Conservation (phyloP, 2,329 filamentous ascomycete genomes). For the Botrytis paeoniae region DNA sequence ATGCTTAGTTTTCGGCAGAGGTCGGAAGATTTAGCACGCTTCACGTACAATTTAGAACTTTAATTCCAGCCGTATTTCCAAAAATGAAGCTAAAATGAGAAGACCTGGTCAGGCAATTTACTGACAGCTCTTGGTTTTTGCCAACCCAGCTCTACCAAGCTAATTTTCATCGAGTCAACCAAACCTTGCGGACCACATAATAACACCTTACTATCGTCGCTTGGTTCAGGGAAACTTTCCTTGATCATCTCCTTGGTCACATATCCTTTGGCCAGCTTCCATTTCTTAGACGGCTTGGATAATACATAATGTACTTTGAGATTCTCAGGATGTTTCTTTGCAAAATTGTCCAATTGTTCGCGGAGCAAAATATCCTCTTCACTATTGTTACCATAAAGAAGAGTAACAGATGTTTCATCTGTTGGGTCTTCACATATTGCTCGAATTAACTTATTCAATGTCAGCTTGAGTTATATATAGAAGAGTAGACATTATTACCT, state of each 20-base stretch:
- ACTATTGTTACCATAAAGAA: conserved; percentile 58
- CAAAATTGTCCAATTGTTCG: conserved; percentile 53
- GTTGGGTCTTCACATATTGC: conserved; percentile 60
- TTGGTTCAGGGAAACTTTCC: conserved; percentile 47
- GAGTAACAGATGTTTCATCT: conserved; percentile 54
- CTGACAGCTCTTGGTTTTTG: conserved; percentile 47
- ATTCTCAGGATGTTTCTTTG: conserved; percentile 49
- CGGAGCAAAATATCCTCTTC: conserved; percentile 60
- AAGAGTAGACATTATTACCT: conserved; percentile 1
- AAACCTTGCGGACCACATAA: conserved; percentile 61
- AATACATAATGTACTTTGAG: conserved; percentile 56
- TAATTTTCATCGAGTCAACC: conserved; percentile 55
- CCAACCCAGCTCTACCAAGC: conserved; percentile 49
- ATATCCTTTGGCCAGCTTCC: conserved; percentile 49
- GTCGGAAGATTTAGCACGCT: background rate
- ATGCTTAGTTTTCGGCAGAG: background rate
- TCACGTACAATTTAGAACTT: background rate
- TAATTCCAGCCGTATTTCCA: no score
- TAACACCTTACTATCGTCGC: conserved; percentile 50
- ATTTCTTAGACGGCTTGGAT: conserved; percentile 45
- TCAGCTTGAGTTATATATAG: background rate
- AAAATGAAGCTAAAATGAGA: conserved; percentile 46
- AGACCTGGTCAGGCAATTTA: conserved; percentile 55
- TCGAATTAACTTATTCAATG: conserved; percentile 49
- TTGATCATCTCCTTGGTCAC: conserved; percentile 51